A percentile compares a stretch with the other conserved stretches of the same genome.
phyloP scores from a whole-genome alignment of 352 stramenopile species.

The Globisporangium rhizosaccharum region DNA sequence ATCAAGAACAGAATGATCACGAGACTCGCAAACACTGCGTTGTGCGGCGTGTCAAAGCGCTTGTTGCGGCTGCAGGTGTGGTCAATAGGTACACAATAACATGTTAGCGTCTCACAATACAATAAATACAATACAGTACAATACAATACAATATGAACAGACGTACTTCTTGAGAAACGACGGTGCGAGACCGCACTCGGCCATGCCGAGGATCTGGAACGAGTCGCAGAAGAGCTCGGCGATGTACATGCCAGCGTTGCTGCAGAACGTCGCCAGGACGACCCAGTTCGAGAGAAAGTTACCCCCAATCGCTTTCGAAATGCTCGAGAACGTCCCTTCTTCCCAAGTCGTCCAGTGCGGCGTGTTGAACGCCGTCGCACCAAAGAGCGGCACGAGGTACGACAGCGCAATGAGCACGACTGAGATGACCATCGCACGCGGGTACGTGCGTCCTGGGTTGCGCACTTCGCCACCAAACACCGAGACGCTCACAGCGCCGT shows the following conservation, averaged over 20 bases:
- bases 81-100: background rate
- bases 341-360: slow-evolving; percentile 79
- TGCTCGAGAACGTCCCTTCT: slow-evolving; percentile 85
- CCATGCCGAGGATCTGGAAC: slow-evolving; percentile 81
- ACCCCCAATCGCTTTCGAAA: slow-evolving; percentile 81
- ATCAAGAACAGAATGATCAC: slow-evolving; percentile 50
- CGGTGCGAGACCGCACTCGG: slow-evolving; percentile 82
- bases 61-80: slow-evolving; percentile 30
- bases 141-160: slow-evolving; percentile 18
- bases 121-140: slow-evolving; percentile 1
- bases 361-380: slow-evolving; percentile 55
- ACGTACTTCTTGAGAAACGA: slow-evolving; percentile 75
- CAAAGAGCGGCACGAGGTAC: slow-evolving; percentile 88
- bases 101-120: too few species aligned
- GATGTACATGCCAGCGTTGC: slow-evolving; percentile 90
- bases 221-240: slow-evolving; percentile 91
- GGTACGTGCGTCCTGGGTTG: slow-evolving; percentile 74
- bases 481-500: slow-evolving; percentile 87
- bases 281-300: slow-evolving; percentile 86
- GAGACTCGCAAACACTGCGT: slow-evolving; percentile 33
- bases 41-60: slow-evolving; percentile 48
- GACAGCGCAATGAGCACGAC: slow-evolving; percentile 75
- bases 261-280: slow-evolving; percentile 81
- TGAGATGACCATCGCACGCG: slow-evolving; percentile 72
- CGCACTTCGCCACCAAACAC: slow-evolving; percentile 88